These are phyloP conservation scores for Prorocentrum cordatum DNA, from an alignment of 169 alveolate genomes.

Conservation along the genomic window DNA sequence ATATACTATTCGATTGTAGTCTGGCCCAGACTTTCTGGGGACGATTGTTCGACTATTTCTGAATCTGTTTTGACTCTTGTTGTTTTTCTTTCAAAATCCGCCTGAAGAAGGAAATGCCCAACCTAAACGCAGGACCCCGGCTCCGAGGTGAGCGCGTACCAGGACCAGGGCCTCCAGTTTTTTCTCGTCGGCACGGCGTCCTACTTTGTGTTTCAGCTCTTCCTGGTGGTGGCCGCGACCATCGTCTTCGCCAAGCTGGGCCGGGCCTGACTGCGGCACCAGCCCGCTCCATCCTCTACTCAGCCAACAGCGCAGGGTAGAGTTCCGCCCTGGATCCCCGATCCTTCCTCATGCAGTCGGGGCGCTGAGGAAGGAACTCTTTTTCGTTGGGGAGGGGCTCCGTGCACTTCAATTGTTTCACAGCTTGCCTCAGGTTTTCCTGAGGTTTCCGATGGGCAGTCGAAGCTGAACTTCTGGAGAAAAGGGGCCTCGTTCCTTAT, in stretches of 20 bases:
- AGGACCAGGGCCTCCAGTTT: background rate
- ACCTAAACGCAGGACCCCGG: background rate
- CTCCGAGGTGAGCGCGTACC: background rate
- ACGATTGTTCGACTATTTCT: background rate
- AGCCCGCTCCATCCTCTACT: too few species aligned
- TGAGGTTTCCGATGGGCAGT: too few species aligned
- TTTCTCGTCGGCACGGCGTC: conserved; percentile 12
- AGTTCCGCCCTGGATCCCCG: too few species aligned
- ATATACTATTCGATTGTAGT: background rate
- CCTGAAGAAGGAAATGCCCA: background rate
- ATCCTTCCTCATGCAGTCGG: too few species aligned
- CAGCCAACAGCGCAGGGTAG: too few species aligned
- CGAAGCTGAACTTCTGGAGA: too few species aligned
- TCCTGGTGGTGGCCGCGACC: conserved; percentile 46
- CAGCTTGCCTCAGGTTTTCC: too few species aligned
- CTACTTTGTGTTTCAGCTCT: conserved; percentile 32
- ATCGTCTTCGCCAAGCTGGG: conserved; percentile 36
- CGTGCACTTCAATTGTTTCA: too few species aligned
- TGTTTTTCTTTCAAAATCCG: background rate
- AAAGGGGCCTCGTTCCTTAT: too few species aligned
- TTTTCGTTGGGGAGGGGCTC: too few species aligned
- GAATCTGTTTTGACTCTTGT: background rate
- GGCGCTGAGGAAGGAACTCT: too few species aligned
- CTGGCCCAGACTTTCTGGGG: background rate
- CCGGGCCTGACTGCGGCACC: too few species aligned